These are phyloP conservation scores for Yamadazyma sp. DNA, from an alignment of 805 yeast genomes.

Conservation along the genomic window DNA sequence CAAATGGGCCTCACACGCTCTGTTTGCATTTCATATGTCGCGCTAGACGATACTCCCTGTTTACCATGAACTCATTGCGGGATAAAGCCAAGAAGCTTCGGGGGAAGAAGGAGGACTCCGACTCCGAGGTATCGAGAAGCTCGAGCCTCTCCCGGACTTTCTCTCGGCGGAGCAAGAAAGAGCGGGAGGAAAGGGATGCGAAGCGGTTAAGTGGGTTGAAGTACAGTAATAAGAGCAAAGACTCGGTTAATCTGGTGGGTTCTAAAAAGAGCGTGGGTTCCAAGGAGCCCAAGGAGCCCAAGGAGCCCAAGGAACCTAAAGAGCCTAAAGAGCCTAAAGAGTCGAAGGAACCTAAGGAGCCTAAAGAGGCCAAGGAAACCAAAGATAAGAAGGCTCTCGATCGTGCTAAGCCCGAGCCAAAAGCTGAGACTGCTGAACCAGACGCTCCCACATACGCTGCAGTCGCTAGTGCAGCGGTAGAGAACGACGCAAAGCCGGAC, in stretches of 20 bases:
- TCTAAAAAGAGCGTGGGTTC: constrained; percentile 7
- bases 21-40: no score
- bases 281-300: constrained; percentile 1
- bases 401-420: no score
- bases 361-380: not conserved
- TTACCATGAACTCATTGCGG: constrained; percentile 13
- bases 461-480: not conserved
- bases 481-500: not conserved
- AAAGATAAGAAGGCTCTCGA: constrained; percentile 1
- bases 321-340: no score
- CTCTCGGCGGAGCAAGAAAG: constrained; percentile 9
- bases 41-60: no score
- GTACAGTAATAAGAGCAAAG: constrained; percentile 9
- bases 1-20: no score
- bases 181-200: constrained; percentile 15
- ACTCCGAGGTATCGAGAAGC: constrained; percentile 8
- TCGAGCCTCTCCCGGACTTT: constrained; percentile 9
- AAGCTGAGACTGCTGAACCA: not conserved
- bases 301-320: not conserved
- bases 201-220: constrained; percentile 18
- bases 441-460: not conserved
- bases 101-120: constrained; percentile 4
- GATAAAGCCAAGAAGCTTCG: constrained; percentile 14
- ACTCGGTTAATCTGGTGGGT: constrained; percentile 11
- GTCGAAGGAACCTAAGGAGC: not conserved